These are phyloP conservation scores for Xerocomellus intermedius DNA, from an alignment of 768 basidiomycete species.

Conservation along the genomic window DNA sequence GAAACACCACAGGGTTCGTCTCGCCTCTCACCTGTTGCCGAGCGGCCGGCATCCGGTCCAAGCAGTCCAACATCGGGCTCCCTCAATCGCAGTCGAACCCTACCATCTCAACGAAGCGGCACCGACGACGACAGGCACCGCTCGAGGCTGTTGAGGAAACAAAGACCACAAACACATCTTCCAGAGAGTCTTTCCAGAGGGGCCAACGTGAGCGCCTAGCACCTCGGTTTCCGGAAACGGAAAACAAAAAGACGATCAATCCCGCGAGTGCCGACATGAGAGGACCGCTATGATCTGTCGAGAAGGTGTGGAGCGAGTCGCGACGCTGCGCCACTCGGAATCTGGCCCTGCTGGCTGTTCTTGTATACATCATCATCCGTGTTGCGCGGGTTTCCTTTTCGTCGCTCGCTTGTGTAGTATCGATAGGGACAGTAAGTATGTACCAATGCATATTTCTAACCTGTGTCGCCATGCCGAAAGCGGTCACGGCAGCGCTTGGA, in stretches of 20 bases:
- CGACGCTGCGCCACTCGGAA: constrained; percentile 2
- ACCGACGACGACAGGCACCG: constrained; percentile 39
- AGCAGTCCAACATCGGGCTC: constrained; percentile 32
- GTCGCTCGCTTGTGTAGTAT: neutral
- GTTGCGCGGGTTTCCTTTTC: neutral
- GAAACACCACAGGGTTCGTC: constrained; percentile 30
- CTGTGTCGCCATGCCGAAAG: neutral
- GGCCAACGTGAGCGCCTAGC: constrained; percentile 24
- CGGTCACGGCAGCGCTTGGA: too few relatives aligned
- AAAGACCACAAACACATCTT: constrained; percentile 42
- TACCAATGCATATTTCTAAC: constrained; percentile 7
- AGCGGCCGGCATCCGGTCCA: constrained; percentile 38
- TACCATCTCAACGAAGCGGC: constrained; percentile 41
- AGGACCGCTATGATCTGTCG: constrained; percentile 9
- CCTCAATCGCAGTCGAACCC: constrained; percentile 58
- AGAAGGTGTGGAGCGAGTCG: constrained; percentile 15
- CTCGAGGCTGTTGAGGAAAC: constrained; percentile 48
- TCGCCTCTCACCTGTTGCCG: constrained; percentile 48
- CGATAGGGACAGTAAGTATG: neutral
- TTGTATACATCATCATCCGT: neutral
- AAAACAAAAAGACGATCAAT: neutral
- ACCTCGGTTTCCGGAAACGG: neutral
- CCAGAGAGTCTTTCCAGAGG: constrained; percentile 21
- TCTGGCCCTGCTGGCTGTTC: constrained; percentile 15
- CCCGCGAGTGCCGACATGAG: constrained; percentile 6